Evolutionary conservation across 2,329 filamentous ascomycete species (phyloP), one percentile per base, ranked within the genome.

Genomic region (Colletotrichum lindemuthianum): DNA sequence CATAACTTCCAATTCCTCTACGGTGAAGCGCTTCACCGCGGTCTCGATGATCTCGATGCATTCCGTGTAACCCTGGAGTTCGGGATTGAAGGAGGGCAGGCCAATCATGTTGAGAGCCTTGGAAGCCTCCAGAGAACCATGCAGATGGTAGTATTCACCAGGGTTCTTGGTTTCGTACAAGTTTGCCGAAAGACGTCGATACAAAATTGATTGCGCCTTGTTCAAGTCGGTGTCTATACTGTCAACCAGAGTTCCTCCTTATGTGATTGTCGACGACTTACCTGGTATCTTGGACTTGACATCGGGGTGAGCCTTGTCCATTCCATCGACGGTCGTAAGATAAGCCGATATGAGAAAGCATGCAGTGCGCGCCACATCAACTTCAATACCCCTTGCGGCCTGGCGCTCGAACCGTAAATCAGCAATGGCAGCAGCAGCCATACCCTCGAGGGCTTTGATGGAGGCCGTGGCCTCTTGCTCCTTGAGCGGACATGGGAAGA

Each of bases 111-210:
- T 81, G 52, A 90, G 76, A 0, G 87, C 88, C 24, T 82, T 86
- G 44, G 83, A 85, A 12, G 88, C 88, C 69, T 90, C 87, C 5
- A 90, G 75, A 2, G 88, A 90, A 51, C 88, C 88, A 72, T 91
- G 88, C 24, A 90, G 87, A 72, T 91, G 88, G 71, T 88, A 91
- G 70, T 84, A 91, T 69, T 87, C 81, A 24, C 82, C 84, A 9
- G 80, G 77, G 34, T 80, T 84, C 72, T 84, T 87, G 11, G 88
- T 90, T 69, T 84, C 80, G 75, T 90, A 90, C 2, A 90, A 76
- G 67, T 90, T 90, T 13, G 88, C 88, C 13, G 88, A 89, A 68
- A 90, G 78, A 55, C 88, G 84, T 37, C 88, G 84, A 72, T 91
- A 91, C 13, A 85, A 79, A 63, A 86, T 85, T 7, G 88, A 89